These are phyloP conservation scores for Lumnitzera racemosa DNA, from an alignment of 345 rosid species.

Conservation along the genomic window DNA sequence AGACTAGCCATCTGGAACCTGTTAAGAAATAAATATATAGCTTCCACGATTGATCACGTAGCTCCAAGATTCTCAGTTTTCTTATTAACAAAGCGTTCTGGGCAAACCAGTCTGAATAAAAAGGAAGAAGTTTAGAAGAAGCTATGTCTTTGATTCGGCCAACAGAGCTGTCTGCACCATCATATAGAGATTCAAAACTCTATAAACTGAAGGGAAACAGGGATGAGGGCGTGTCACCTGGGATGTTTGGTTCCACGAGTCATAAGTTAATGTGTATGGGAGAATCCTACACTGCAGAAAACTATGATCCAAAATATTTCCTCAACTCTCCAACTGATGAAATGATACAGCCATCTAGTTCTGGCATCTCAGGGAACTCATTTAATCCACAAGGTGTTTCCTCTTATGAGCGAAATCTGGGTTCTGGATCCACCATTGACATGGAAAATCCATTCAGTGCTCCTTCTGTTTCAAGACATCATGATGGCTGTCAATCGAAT, in stretches of 20 bases:
- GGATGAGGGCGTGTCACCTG: slow-evolving; percentile 30
- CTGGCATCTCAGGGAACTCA: slow-evolving; percentile 48
- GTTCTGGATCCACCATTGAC: slow-evolving; percentile 38
- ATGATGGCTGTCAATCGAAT: slow-evolving; percentile 26
- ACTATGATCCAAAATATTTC: slow-evolving; percentile 71
- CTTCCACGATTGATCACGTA: too few relatives aligned
- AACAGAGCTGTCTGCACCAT: slow-evolving; percentile 42
- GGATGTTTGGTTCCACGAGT: slow-evolving; percentile 40
- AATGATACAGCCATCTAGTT: slow-evolving; percentile 37
- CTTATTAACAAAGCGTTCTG: too few relatives aligned
- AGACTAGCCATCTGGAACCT: too few relatives aligned
- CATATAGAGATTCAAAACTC: slow-evolving; percentile 47
- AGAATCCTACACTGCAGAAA: slow-evolving; percentile 56
- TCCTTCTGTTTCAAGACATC: slow-evolving; percentile 18
- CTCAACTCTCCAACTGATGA: slow-evolving; percentile 67
- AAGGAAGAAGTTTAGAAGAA: not conserved
- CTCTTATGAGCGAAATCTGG: slow-evolving; percentile 39
- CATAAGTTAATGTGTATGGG: slow-evolving; percentile 41
- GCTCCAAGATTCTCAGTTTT: too few relatives aligned
- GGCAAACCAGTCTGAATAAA: not conserved
- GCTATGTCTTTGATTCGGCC: slow-evolving; percentile 65
- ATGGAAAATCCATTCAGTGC: slow-evolving; percentile 28
- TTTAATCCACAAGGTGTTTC: slow-evolving; percentile 29
- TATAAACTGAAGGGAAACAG: slow-evolving; percentile 44
- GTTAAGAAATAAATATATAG: too few relatives aligned